Evolutionary conservation across 257 asterid species (phyloP).

Genomic region (Solanum verrucosum): DNA sequence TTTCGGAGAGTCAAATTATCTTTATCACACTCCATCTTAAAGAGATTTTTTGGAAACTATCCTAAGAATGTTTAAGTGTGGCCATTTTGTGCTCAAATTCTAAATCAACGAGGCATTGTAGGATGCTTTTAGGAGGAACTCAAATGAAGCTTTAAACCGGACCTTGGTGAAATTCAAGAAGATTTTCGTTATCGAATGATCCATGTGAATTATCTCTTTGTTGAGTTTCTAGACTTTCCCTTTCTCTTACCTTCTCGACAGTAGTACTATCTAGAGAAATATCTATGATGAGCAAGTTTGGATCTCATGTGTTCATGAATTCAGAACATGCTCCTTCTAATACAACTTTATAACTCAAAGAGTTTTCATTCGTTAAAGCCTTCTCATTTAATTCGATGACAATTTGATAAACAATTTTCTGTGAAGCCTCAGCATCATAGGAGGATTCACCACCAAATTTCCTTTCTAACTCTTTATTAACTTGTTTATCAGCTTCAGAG

Average conservation of each 20-base stretch:
- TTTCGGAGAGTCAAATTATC: no score
- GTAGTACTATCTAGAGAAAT: not conserved
- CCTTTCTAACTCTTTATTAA: no score
- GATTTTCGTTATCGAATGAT: not conserved
- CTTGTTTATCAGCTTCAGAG: not conserved
- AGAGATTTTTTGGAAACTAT: not conserved
- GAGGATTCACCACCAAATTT: not conserved
- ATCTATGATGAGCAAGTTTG: not conserved
- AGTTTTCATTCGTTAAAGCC: not conserved
- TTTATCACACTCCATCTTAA: not conserved
- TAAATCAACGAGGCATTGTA: not conserved
- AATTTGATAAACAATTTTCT: no score
- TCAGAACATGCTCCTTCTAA: not conserved
- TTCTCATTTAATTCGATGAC: not conserved
- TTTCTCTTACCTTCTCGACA: not conserved
- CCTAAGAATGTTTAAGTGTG: not conserved
- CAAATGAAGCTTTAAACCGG: not conserved
- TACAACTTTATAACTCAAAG: not conserved
- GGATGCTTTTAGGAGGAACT: not conserved
- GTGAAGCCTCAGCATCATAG: not conserved
- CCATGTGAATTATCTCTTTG: not conserved
- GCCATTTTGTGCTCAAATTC: not conserved
- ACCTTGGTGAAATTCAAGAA: not conserved
- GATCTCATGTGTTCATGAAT: not conserved
- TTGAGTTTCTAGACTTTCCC: not conserved